Evolutionary conservation across 805 yeast species (phyloP), one percentile per base, ranked within the genome.

Genomic region (Barnettozyma populi): DNA sequence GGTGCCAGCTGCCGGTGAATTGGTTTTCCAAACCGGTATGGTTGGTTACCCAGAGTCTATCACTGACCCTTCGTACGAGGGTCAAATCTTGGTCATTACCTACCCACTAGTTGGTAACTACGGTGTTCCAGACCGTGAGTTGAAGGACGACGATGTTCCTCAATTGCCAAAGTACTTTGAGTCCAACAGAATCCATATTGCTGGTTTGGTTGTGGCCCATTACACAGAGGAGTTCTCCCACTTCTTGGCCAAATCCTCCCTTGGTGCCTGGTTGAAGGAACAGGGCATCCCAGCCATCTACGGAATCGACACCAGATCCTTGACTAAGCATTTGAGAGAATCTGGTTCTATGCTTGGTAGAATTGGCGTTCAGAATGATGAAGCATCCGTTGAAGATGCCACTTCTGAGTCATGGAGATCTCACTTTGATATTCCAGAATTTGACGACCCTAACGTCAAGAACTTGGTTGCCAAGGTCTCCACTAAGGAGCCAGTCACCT

Each of bases 11-110:
- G 95, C 98, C 48, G 99, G 99, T 78, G 99, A 94, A 73, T 80
- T 95, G 61, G 99, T 94, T 52, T 94, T 94, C 81, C 98, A 95
- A 72, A 94, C 99, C 54, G 98, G 99, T 75, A 90, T 94, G 97
- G 98, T 94, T 59, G 99, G 99, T 53, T 94, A 94, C 68, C 99
- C 98, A 37, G 99, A 94, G 71, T 83, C 97, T 45, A 80, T 94
- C 68, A 90, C 99, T 36, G 99, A 94, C 71, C 99, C 99, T 52
- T 94, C 98, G 40, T 94, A 94, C 70, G 90, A 87, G 65, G 99
- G 99, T 54, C 99, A 94, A 72, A 92, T 94, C 63, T 74, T 94
- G 66, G 97, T 94, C 54, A 86, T 94, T 69, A 94, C 99, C 46
- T 94, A 83, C 69, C 99, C 99, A 24, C 76, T 94, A 60, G 96